Percentiles rank a stretch among this genome's conserved stretches.
Evolutionary conservation across 2,329 filamentous ascomycete species (phyloP).

Genomic region (Diaporthe amygdali): DNA sequence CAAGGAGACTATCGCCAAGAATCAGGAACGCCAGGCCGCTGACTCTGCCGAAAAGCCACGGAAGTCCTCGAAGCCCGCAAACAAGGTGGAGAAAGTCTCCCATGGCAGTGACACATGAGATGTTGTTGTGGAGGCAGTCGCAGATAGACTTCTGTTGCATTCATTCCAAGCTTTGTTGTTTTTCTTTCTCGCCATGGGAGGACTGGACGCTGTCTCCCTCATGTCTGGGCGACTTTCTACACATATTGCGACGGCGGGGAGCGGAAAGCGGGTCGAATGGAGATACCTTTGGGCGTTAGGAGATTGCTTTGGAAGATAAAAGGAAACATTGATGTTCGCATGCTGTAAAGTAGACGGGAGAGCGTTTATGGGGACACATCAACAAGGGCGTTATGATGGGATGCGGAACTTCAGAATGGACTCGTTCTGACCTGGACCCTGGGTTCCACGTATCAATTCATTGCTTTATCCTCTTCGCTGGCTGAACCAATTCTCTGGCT

Average conservation of each 20-base stretch:
- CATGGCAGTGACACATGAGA: slow-evolving; percentile 10
- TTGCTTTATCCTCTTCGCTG: neutral
- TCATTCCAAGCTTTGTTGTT: neutral
- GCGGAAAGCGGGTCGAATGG: neutral
- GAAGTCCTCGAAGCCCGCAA: slow-evolving; percentile 13
- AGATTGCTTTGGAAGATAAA: slow-evolving; percentile 25
- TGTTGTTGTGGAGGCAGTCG: neutral
- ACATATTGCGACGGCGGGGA: neutral
- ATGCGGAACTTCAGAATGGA: slow-evolving; percentile 31
- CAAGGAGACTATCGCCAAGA: slow-evolving; percentile 71
- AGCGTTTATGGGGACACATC: slow-evolving; percentile 32
- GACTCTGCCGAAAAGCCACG: slow-evolving; percentile 20
- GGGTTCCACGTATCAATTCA: neutral
- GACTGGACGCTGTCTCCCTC: neutral
- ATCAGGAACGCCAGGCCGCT: slow-evolving; percentile 50
- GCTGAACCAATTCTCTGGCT: neutral
- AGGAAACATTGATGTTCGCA: slow-evolving; percentile 1
- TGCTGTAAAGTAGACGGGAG: slow-evolving; percentile 11
- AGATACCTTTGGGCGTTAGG: slow-evolving; percentile 22
- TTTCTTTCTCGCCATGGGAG: neutral
- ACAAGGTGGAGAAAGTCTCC: neutral
- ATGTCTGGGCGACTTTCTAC: neutral
- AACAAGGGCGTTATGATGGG: slow-evolving; percentile 34
- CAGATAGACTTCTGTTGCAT: slow-evolving; percentile 2
- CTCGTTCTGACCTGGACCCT: neutral